Evolutionary conservation across 2,329 filamentous ascomycete species (phyloP).

Genomic region (Fusarium guadeloupense): DNA sequence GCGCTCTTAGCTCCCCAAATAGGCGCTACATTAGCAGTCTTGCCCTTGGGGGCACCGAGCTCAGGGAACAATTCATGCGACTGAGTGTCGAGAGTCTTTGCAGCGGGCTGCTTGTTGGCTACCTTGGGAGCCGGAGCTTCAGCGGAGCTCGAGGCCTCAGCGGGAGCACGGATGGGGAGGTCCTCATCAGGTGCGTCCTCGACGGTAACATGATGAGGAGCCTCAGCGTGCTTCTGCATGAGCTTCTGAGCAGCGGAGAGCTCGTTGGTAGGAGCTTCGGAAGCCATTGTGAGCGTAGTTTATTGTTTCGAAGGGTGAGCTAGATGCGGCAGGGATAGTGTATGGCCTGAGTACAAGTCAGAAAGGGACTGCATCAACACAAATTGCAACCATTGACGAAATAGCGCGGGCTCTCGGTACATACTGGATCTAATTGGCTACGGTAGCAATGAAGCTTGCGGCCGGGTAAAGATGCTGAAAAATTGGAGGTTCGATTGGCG

Average conservation of each 20-base stretch:
- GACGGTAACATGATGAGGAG: slow-evolving; percentile 70
- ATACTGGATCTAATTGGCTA: slow-evolving; percentile 30
- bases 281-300: slow-evolving; percentile 52
- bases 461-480: slow-evolving; percentile 25
- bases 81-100: slow-evolving; percentile 74
- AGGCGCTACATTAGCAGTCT: slow-evolving; percentile 72
- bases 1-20: slow-evolving; percentile 80
- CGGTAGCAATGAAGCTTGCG: slow-evolving; percentile 39
- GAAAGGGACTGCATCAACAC: slow-evolving; percentile 1
- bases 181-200: slow-evolving; percentile 88
- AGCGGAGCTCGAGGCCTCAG: slow-evolving; percentile 58
- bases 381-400: not conserved
- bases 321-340: slow-evolving; percentile 12
- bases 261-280: slow-evolving; percentile 53
- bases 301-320: slow-evolving; percentile 23
- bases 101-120: slow-evolving; percentile 72
- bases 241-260: slow-evolving; percentile 69
- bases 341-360: slow-evolving; percentile 24
- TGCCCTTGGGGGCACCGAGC: slow-evolving; percentile 75
- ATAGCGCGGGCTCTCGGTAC: not conserved
- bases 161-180: slow-evolving; percentile 64
- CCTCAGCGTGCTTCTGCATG: slow-evolving; percentile 67
- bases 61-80: slow-evolving; percentile 96
- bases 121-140: slow-evolving; percentile 66
- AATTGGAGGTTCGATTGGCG: slow-evolving; percentile 30